Evolutionary conservation across 1,139 yeast species (phyloP).

Genomic region (Keqinozyma sinolaborantium): DNA sequence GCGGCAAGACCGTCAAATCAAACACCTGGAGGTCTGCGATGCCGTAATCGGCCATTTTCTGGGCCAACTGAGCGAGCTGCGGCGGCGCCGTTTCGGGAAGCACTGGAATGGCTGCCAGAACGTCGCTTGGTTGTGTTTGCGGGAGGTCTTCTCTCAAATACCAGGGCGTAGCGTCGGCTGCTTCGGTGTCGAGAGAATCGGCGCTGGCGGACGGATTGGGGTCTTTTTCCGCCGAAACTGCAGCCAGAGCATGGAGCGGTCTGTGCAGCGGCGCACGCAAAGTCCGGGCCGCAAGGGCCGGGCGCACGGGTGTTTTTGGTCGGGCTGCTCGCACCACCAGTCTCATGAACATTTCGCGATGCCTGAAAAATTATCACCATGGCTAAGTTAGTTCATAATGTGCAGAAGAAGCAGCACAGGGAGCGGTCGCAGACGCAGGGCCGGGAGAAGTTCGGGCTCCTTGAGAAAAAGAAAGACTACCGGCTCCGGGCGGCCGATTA

Average conservation of each 20-base stretch:
- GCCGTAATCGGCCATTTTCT: conserved; percentile 59
- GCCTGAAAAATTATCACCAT: conserved; percentile 26
- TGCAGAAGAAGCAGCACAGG: conserved; percentile 92
- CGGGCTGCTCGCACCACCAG: no score
- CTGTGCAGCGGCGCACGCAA: no score
- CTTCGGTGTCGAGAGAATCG: background rate
- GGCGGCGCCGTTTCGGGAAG: conserved; percentile 23
- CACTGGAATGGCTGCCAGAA: conserved; percentile 40
- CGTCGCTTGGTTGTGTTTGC: conserved; percentile 50
- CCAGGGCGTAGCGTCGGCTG: conserved; percentile 46
- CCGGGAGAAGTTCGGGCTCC: conserved; percentile 72
- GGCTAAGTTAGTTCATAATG: conserved; percentile 82
- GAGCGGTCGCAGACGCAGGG: conserved; percentile 85
- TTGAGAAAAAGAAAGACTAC: conserved; percentile 95
- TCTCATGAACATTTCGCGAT: no score
- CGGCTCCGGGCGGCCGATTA: conserved; percentile 82
- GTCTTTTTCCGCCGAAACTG: background rate
- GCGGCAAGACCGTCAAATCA: conserved; percentile 37
- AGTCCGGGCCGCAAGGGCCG: no score
- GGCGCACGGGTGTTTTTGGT: no score
- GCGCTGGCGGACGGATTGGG: background rate
- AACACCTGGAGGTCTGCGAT: conserved; percentile 57
- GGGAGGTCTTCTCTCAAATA: conserved; percentile 50
- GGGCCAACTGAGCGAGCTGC: conserved; percentile 34
- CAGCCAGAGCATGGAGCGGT: background rate